Percentiles rank a stretch among this genome's conserved stretches.
These are phyloP conservation scores for Daldinia eschscholtzii DNA, from an alignment of 2,329 filamentous ascomycete species.

Conservation along the genomic window DNA sequence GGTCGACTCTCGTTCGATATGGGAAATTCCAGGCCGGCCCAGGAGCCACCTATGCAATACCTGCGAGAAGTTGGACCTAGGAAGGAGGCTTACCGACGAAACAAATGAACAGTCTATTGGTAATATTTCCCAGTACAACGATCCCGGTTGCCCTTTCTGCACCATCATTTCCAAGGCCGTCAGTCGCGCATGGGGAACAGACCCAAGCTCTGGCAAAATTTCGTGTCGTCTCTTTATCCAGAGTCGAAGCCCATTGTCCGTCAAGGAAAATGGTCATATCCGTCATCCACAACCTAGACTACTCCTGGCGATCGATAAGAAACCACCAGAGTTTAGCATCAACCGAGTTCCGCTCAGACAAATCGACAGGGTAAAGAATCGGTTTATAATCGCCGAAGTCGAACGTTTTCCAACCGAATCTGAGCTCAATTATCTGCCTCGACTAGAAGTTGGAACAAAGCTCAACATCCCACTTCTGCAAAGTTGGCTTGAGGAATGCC, in stretches of 20 bases:
- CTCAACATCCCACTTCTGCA: not conserved
- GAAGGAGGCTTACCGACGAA: not conserved
- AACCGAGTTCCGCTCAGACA: not conserved
- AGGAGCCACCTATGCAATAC: not conserved
- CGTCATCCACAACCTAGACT: not conserved
- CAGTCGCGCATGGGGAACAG: not conserved
- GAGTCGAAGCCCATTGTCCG: conserved; percentile 4
- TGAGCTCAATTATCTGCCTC: not conserved
- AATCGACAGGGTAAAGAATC: not conserved
- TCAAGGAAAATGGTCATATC: not conserved
- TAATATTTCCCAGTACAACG: not conserved
- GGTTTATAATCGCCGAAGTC: conserved; percentile 2
- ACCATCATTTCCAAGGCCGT: not conserved
- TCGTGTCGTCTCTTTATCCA: not conserved
- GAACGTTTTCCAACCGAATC: not conserved
- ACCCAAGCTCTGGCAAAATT: not conserved
- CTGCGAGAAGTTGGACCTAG: not conserved
- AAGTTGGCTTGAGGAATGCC: not conserved
- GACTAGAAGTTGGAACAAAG: not conserved
- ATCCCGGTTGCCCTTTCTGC: not conserved
- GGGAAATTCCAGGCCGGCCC: not conserved
- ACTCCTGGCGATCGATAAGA: not conserved
- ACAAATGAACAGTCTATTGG: not conserved
- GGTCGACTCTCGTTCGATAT: not conserved
- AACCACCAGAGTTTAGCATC: not conserved